Evolutionary conservation across 2,329 filamentous ascomycete genomes (phyloP).

Genomic region (Coleophoma crateriformis): DNA sequence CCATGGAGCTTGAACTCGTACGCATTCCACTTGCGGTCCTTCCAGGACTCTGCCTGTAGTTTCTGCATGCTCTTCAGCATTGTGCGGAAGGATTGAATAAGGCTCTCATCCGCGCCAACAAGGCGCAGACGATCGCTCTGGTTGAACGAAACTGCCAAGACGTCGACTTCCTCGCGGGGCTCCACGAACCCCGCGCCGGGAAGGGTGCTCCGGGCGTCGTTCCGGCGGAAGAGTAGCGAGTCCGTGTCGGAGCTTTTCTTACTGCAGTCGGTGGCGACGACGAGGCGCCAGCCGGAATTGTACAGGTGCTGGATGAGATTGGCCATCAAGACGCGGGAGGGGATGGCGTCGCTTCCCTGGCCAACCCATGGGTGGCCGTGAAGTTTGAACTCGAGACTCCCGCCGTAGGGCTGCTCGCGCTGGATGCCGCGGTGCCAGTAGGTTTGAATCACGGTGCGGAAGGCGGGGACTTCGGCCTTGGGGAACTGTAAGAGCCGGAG

Average conservation of each 20-base stretch:
- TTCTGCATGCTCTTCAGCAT: constrained; percentile 10
- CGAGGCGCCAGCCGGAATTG: constrained; percentile 31
- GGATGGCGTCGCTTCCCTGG: constrained; percentile 20
- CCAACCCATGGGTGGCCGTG: constrained; percentile 29
- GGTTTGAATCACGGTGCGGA: constrained; percentile 19
- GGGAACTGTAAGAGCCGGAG: constrained; percentile 32
- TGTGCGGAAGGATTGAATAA: constrained; percentile 13
- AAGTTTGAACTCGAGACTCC: constrained; percentile 31
- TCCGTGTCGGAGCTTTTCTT: constrained; percentile 28
- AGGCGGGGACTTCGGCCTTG: constrained; percentile 17
- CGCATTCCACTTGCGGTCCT: constrained; percentile 11
- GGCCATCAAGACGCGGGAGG: constrained; percentile 26
- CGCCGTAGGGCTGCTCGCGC: constrained; percentile 24
- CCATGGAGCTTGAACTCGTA: constrained; percentile 29
- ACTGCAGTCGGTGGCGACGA: constrained; percentile 28
- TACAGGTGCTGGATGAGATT: constrained; percentile 28
- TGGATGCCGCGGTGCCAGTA: constrained; percentile 27
- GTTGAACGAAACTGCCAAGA: constrained; percentile 27
- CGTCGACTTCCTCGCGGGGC: no score
- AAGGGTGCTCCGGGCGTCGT: no score
- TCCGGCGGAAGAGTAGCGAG: constrained; percentile 30
- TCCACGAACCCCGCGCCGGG: no score
- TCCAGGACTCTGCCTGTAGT: constrained; percentile 18
- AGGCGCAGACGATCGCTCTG: constrained; percentile 24
- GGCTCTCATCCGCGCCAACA: constrained; percentile 22